Percentiles rank a stretch among this genome's conserved stretches.
phyloP scores from a whole-genome alignment of 1,284 basidiomycete species.

The Vanrija sp. region DNA sequence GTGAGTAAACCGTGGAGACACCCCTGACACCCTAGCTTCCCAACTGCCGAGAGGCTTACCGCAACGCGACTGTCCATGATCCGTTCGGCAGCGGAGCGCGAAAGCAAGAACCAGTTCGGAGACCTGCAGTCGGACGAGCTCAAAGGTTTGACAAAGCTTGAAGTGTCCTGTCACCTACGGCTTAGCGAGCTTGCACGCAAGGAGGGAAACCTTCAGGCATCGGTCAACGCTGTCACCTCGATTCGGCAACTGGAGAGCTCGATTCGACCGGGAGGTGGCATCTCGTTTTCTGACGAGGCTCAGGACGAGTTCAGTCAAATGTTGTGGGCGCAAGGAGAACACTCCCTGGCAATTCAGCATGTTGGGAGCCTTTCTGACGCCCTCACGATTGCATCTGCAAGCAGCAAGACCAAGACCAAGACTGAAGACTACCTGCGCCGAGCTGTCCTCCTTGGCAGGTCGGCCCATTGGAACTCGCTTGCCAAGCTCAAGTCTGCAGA shows the following conservation, averaged over 20 bases:
- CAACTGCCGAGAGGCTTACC: conserved; percentile 69
- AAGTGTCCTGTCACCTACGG: conserved; percentile 66
- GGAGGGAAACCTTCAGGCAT: conserved; percentile 68
- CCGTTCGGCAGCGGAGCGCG: conserved; percentile 61
- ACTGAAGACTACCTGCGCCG: not conserved
- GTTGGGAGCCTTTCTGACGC: conserved; percentile 46
- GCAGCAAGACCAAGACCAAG: not conserved
- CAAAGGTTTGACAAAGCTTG: conserved; percentile 57
- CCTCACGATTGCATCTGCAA: not conserved
- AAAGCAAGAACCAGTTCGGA: conserved; percentile 59
- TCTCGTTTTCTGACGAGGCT: conserved; percentile 50
- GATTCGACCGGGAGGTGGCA: not conserved
- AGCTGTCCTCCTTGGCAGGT: conserved; percentile 9
- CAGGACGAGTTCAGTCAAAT: conserved; percentile 76
- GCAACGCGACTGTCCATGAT: conserved; percentile 80
- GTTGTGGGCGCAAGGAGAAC: conserved; percentile 82
- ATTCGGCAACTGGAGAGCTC: conserved; percentile 62
- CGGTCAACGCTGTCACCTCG: conserved; percentile 76
- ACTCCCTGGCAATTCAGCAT: conserved; percentile 73
- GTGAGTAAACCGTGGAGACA: conserved; percentile 51
- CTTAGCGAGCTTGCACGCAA: conserved; percentile 71
- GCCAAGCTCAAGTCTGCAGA: conserved; percentile 77
- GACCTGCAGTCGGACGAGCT: conserved; percentile 59
- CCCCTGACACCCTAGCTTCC: conserved; percentile 58
- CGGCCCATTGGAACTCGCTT: conserved; percentile 86